Conservation (phyloP, 2,329 filamentous ascomycete genomes). For the Curvularia verruculosa region DNA sequence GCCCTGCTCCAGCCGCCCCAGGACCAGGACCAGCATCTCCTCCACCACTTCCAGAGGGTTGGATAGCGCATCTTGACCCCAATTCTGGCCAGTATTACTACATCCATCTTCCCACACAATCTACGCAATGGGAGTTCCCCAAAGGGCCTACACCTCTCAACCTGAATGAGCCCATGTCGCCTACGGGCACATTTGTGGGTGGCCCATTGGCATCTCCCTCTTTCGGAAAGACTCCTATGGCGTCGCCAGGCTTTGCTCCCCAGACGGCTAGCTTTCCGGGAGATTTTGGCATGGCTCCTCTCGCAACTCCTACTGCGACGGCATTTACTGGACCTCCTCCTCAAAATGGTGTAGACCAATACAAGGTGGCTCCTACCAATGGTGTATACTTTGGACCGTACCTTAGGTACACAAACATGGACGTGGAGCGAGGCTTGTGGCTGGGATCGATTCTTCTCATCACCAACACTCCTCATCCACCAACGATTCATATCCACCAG, state of each 20-base stretch:
- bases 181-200: conserved; percentile 62
- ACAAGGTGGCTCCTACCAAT: conserved; percentile 91
- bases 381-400: conserved; percentile 98
- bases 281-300: conserved; percentile 79
- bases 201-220: conserved; percentile 52
- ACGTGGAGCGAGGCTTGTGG: conserved; percentile 89
- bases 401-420: conserved; percentile 95
- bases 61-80: conserved; percentile 95
- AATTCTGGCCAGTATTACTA: conserved; percentile 99
- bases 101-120: conserved; percentile 92
- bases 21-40: conserved; percentile 76
- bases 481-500: conserved; percentile 93
- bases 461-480: conserved; percentile 87
- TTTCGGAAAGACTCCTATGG: conserved; percentile 66
- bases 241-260: conserved; percentile 82
- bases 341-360: conserved; percentile 90
- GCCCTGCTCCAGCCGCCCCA: conserved; percentile 62
- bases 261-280: conserved; percentile 84
- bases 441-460: conserved; percentile 91
- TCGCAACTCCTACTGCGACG: conserved; percentile 75
- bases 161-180: conserved; percentile 84
- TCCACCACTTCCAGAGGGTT: conserved; percentile 92
- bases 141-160: conserved; percentile 92
- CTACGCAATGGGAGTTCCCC: conserved; percentile 98
- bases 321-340: conserved; percentile 90